Evolutionary conservation across 2,329 filamentous ascomycete species (phyloP).

Genomic region (Pestalotiopsis fici): DNA sequence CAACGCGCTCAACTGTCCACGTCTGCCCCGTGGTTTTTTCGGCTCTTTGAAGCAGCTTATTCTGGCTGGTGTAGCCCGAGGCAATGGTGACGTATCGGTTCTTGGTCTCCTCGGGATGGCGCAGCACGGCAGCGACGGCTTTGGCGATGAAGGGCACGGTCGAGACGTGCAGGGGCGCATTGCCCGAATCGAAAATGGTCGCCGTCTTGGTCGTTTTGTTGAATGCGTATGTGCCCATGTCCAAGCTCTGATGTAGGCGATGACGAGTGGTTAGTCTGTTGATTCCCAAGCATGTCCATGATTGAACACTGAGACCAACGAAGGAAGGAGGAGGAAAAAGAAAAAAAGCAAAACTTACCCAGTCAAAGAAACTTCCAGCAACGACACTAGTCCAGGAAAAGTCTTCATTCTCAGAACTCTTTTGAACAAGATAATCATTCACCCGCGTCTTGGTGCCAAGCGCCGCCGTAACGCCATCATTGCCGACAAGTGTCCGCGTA

Average conservation of each 20-base stretch:
- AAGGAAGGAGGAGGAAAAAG: no score
- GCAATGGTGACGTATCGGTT: slow-evolving; percentile 52
- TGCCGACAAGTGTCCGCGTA: slow-evolving; percentile 10
- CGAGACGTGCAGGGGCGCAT: slow-evolving; percentile 39
- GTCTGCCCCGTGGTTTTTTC: slow-evolving; percentile 44
- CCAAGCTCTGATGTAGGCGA: slow-evolving; percentile 31
- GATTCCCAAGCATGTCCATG: no score
- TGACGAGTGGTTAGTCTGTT: neutral
- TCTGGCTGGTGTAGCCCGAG: slow-evolving; percentile 48
- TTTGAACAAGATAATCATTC: slow-evolving; percentile 45
- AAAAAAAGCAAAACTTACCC: slow-evolving; percentile 27
- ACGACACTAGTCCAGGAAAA: slow-evolving; percentile 54
- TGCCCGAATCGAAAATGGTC: slow-evolving; percentile 48
- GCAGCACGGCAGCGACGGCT: slow-evolving; percentile 43
- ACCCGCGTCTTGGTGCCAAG: neutral
- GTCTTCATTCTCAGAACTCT: slow-evolving; percentile 35
- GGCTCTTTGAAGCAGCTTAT: slow-evolving; percentile 43
- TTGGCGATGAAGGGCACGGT: slow-evolving; percentile 43
- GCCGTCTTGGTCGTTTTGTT: slow-evolving; percentile 40
- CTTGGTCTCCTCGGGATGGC: slow-evolving; percentile 38
- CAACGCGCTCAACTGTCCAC: slow-evolving; percentile 38
- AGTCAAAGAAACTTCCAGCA: slow-evolving; percentile 54
- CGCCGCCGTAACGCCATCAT: neutral
- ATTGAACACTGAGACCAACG: neutral
- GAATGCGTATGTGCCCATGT: slow-evolving; percentile 47